phyloP scores from a whole-genome alignment of 2,329 filamentous ascomycete species.

The Aspergillus clavatus region DNA sequence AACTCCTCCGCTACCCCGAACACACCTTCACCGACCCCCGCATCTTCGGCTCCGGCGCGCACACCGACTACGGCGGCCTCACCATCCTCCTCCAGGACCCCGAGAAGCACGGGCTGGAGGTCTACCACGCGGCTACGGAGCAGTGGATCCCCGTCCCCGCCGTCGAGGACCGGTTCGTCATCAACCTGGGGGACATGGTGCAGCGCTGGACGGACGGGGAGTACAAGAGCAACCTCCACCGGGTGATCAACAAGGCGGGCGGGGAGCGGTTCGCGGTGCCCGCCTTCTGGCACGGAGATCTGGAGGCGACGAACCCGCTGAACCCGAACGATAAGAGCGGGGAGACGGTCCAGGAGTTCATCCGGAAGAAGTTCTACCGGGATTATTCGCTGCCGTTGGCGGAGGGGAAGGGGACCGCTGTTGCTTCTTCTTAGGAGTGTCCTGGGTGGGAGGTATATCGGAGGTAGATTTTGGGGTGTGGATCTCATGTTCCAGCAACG shows the following conservation, averaged over 20 bases:
- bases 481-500: too few species aligned
- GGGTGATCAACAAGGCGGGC: conserved; percentile 18
- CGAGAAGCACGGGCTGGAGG: conserved; percentile 20
- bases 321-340: background rate
- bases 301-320: conserved; percentile 1
- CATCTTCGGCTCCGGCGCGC: conserved; percentile 28
- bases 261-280: conserved; percentile 2
- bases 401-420: too few species aligned
- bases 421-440: too few species aligned
- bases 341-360: too few species aligned
- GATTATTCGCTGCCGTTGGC: too few species aligned
- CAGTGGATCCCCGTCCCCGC: conserved; percentile 34
- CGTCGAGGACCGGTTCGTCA: conserved; percentile 30
- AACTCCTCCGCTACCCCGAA: conserved; percentile 35
- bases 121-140: conserved; percentile 17
- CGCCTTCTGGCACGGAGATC: conserved; percentile 3
- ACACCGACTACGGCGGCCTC: conserved; percentile 25
- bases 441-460: too few species aligned
- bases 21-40: conserved; percentile 29
- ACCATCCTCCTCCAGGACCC: conserved; percentile 23
- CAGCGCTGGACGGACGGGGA: conserved; percentile 15
- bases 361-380: too few species aligned
- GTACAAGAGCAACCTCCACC: conserved; percentile 17
- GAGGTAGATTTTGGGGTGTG: too few species aligned
- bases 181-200: conserved; percentile 27